These are phyloP conservation scores for Urostyla sp. DNA, from an alignment of 73 alveolate species.

Conservation along the genomic window DNA sequence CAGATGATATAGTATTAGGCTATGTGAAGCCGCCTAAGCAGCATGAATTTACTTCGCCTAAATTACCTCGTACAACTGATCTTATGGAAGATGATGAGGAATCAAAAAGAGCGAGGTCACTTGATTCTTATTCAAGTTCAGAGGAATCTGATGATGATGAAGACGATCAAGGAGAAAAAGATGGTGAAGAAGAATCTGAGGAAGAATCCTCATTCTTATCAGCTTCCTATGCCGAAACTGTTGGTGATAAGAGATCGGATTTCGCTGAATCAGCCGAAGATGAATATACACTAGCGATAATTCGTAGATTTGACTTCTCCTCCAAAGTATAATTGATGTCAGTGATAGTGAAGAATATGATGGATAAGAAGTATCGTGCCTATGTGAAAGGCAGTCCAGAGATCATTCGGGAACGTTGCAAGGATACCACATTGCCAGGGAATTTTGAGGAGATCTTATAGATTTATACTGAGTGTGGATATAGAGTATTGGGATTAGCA, in stretches of 20 bases:
- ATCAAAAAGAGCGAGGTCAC: too few species aligned
- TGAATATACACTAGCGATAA: constrained; percentile 51
- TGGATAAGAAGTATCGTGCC: constrained; percentile 22
- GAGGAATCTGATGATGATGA: too few species aligned
- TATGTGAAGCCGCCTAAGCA: constrained; percentile 50
- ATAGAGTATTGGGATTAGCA: constrained; percentile 86
- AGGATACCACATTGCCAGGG: constrained; percentile 70
- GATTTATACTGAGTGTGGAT: constrained; percentile 84
- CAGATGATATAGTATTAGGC: constrained; percentile 72
- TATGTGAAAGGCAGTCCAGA: constrained; percentile 93
- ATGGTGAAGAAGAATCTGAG: too few species aligned
- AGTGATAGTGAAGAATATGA: constrained; percentile 74
- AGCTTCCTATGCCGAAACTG: too few species aligned
- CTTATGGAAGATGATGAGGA: constrained; percentile 61
- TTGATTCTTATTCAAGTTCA: too few species aligned
- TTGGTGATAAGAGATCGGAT: too few species aligned
- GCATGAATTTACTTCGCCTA: too few species aligned
- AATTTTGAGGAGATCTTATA: constrained; percentile 67
- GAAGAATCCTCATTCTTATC: too few species aligned
- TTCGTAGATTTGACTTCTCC: constrained; percentile 87
- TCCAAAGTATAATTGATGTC: constrained; percentile 93
- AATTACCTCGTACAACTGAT: constrained; percentile 17
- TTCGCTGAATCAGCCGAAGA: neutral
- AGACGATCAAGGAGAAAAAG: too few species aligned
- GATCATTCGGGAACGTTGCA: constrained; percentile 71